A percentile compares a stretch with the other conserved stretches of the same genome.
Evolutionary conservation across 441 rosid genomes (phyloP).

Genomic region (Raphanus hybrid): DNA sequence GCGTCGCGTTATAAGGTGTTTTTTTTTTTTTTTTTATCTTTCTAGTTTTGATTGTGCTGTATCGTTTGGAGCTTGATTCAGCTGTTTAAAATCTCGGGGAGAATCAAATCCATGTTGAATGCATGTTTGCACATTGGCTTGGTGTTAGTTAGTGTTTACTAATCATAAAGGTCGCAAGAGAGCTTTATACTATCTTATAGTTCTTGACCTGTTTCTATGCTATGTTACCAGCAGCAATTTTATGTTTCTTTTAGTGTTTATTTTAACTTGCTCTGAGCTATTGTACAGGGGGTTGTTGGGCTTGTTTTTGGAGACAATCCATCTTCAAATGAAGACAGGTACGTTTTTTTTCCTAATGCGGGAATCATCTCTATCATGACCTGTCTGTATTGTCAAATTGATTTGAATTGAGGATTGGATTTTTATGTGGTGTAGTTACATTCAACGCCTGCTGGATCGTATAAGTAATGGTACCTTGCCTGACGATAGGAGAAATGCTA

Average conservation of each 20-base stretch:
- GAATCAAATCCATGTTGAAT: not conserved
- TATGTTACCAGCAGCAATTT: not conserved
- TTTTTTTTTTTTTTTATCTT: not conserved
- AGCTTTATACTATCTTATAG: not conserved
- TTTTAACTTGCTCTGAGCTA: slow-evolving; percentile 13
- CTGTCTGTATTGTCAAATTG: not conserved
- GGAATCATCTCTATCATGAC: not conserved
- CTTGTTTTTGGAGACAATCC: slow-evolving; percentile 91
- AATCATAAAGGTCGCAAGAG: not conserved
- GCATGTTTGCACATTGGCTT: not conserved
- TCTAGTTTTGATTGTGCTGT: not conserved
- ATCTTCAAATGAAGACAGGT: slow-evolving; percentile 85
- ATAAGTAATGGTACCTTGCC: slow-evolving; percentile 85
- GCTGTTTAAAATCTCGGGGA: not conserved
- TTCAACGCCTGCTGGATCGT: slow-evolving; percentile 86
- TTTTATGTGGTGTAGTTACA: slow-evolving; percentile 52
- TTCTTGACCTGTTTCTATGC: not conserved
- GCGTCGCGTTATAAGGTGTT: slow-evolving; percentile 74
- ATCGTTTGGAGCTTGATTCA: not conserved
- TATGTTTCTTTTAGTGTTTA: not conserved
- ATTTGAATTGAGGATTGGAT: not conserved
- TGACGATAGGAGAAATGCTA: slow-evolving; percentile 88
- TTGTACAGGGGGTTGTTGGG: slow-evolving; percentile 90
- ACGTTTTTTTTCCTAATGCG: slow-evolving; percentile 12
- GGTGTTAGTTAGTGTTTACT: not conserved